Conservation (phyloP, 768 basidiomycete species). For the Boletus huronensis region DNA sequence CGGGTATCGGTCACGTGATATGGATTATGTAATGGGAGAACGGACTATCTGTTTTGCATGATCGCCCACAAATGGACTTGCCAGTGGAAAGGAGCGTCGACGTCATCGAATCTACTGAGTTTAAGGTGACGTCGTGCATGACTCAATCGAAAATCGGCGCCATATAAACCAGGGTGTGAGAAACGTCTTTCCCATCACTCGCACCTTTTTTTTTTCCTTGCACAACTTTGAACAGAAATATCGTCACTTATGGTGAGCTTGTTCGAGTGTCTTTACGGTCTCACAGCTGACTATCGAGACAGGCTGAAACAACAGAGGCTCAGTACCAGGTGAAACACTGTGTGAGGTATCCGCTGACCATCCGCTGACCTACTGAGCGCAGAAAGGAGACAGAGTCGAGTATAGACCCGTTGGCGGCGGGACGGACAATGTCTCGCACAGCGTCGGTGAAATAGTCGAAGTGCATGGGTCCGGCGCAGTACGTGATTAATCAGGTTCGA, state of each 20-base stretch:
- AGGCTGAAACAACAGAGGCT: constrained; percentile 19
- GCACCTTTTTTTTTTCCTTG: background rate
- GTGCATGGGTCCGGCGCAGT: constrained; percentile 35
- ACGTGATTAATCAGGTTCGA: constrained; percentile 1
- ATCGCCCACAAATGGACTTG: background rate
- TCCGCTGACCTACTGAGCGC: background rate
- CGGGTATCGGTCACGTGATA: constrained; percentile 6
- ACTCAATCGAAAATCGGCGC: constrained; percentile 3
- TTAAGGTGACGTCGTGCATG: constrained; percentile 17
- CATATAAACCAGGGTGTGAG: constrained; percentile 11
- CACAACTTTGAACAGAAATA: background rate
- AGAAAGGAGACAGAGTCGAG: constrained; percentile 42
- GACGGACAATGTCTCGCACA: constrained; percentile 38
- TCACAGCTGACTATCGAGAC: constrained; percentile 1
- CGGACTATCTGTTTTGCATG: background rate
- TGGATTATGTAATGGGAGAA: background rate
- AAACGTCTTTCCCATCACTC: background rate
- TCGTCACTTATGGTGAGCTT: constrained; percentile 10
- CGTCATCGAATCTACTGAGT: constrained; percentile 10
- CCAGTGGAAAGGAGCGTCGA: constrained; percentile 15
- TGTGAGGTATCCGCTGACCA: too few species aligned
- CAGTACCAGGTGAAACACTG: constrained; percentile 21
- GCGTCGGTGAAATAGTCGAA: constrained; percentile 34
- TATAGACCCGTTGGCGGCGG: constrained; percentile 42
- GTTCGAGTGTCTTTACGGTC: background rate